Evolutionary conservation across 768 basidiomycete genomes (phyloP), one percentile per base, ranked within the genome.

Genomic region (Agaricus blazei): DNA sequence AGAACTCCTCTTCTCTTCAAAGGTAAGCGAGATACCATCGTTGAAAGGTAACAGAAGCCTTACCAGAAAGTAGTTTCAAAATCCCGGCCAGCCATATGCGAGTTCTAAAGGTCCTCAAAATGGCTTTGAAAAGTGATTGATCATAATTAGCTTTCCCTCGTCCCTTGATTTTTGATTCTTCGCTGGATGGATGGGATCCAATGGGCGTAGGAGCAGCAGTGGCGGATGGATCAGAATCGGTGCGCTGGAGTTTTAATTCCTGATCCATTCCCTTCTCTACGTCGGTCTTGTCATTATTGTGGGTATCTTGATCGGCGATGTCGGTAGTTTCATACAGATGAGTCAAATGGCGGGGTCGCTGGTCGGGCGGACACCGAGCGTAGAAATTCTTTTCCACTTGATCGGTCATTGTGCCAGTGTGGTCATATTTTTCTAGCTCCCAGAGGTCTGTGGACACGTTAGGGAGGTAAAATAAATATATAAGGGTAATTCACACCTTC

Each of bases 11-110:
- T 4, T 45, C 43, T 24, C 43, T 7, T 2, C 6, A 11, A 5
- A 6, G 34, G 34, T 34, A 7, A 34, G 34, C 31, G 11, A 34
- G 11, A 7, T 34, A 8, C 34, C 11, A 34, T 34, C 11, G 11
- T 34, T 34, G 7, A 2, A 34, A 34, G 34, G 11, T 11, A 8
- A 19, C 2, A 8, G 3, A 34, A n/a, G 15, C 58, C 69, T 9
- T 42, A 76, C 77, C 75, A 14, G 71, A 65, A n/a, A 68, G 51
- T 1, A 84, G 59, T 52, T 79, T 76, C 29, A 84, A 65, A n/a
- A 76, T 36, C 0, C 81, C 82, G 4, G 76, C 72, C 1, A 63
- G 57, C 75, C 77, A 80, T 50, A 78, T 80, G 2, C 75, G 71
- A 27, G 62, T 67, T 54, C 73, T 71, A 61, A 83, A 82, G 0